These are phyloP conservation scores for Lathyrus sativus DNA, from an alignment of 306 rosid genomes.

Conservation along the genomic window DNA sequence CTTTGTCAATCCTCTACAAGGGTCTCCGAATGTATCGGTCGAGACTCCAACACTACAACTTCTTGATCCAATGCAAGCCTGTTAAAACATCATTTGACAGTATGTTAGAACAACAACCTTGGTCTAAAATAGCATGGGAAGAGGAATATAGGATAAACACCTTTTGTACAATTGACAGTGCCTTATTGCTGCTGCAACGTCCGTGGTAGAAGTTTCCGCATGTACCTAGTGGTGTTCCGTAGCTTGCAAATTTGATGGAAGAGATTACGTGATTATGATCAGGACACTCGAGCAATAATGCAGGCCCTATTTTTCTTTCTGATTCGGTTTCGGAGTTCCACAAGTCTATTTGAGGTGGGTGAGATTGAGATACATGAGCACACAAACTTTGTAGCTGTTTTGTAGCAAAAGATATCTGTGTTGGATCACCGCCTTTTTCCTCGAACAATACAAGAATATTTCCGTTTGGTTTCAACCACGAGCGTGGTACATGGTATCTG, in stretches of 20 bases:
- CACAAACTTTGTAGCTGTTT: slow-evolving; percentile 71
- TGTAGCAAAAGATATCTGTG: slow-evolving; percentile 63
- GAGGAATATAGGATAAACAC: slow-evolving; percentile 42
- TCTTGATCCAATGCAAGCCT: slow-evolving; percentile 89
- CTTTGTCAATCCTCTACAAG: slow-evolving; percentile 71
- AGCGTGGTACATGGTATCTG: slow-evolving; percentile 89
- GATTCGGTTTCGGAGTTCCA: slow-evolving; percentile 61
- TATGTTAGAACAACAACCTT: background rate
- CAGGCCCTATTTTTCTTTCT: slow-evolving; percentile 49
- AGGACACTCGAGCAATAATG: slow-evolving; percentile 74
- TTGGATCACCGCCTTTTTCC: slow-evolving; percentile 89
- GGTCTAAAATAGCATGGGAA: slow-evolving; percentile 8
- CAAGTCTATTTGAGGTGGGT: slow-evolving; percentile 70
- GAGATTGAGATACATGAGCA: slow-evolving; percentile 80
- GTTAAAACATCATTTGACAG: slow-evolving; percentile 22
- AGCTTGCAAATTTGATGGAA: slow-evolving; percentile 88
- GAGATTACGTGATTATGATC: slow-evolving; percentile 69
- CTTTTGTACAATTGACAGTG: slow-evolving; percentile 74
- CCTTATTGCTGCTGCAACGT: slow-evolving; percentile 66
- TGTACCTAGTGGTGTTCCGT: slow-evolving; percentile 76
- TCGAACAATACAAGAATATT: slow-evolving; percentile 81
- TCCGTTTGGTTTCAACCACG: slow-evolving; percentile 67
- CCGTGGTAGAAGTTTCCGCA: slow-evolving; percentile 82
- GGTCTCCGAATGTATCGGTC: slow-evolving; percentile 64
- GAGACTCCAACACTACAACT: slow-evolving; percentile 76